Evolutionary conservation across 1,284 basidiomycete genomes (phyloP), one percentile per base, ranked within the genome.

Genomic region (Ceratobasidium sp.): DNA sequence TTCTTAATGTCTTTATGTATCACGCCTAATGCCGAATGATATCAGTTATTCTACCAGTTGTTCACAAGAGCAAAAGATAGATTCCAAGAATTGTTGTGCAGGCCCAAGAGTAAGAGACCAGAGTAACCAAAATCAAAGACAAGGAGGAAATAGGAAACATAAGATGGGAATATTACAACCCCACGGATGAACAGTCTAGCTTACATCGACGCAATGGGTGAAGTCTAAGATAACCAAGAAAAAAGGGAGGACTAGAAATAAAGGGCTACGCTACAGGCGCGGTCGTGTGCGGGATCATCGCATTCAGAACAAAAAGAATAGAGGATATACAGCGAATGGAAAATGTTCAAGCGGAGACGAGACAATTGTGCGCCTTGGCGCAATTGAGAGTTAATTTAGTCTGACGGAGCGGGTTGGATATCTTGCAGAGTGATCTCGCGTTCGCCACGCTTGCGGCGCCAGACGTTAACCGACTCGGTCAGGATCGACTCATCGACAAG

Each of bases 371-470:
- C 23, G 18, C 41, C 11, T 44, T 35, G 32, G 58, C 35, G 57
- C n/a, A n/a, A n/a, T 69, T 13, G 46, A 14, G 66, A 43, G 18
- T 69, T 54, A 13, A 41, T 30, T 23, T 69, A 69, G 43, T 69
- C 66, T 21, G 66, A 30, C 54, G 66, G 43, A 13, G 64, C 44
- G 41, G 64, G 64, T 41, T 69, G 64, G 32, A 69, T 69, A 30
- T 69, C 66, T 28, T 69, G 66, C 71, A 74, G 49, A 18, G 30
- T 72, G 59, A 76, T 59, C 77, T 93, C 91, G 2, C 82, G 79
- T 78, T 92, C 90, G 14, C 89, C 91, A 74, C 91, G 84, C 75
- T 93, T 91, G 72, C 87, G 84, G 73, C 92, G 85, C 93, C 93
- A 94, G 13, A 88, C 87, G 80, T 94, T 94, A 18, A 58, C 44